phyloP scores from a whole-genome alignment of 192 early-diverging fungal species.

The Coemansia sp. region DNA sequence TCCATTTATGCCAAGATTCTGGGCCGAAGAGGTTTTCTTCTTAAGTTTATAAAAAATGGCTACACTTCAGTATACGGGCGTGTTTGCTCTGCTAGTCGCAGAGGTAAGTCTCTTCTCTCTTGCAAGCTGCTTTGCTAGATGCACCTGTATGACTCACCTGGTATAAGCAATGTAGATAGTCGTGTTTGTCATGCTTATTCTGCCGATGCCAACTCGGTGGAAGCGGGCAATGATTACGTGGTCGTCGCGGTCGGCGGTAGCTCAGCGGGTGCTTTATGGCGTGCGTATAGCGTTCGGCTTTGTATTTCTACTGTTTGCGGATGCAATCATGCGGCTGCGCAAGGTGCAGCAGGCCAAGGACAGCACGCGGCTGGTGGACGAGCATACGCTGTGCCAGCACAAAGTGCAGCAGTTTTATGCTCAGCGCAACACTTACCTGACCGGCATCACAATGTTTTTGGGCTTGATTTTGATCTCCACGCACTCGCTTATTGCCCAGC shows the following conservation, averaged over 20 bases:
- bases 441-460: constrained; percentile 57
- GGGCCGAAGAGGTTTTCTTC: background rate
- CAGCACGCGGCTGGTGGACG: constrained; percentile 36
- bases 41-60: constrained; percentile 22
- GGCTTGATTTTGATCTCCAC: constrained; percentile 52
- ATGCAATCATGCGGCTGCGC: constrained; percentile 49
- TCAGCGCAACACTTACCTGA: constrained; percentile 58
- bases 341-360: constrained; percentile 27
- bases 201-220: constrained; percentile 51
- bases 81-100: constrained; percentile 40
- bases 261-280: constrained; percentile 38
- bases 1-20: constrained; percentile 3
- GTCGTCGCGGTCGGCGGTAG: constrained; percentile 34
- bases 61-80: constrained; percentile 48
- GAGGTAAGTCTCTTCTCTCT: constrained; percentile 25
- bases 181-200: constrained; percentile 40
- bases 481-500: constrained; percentile 44
- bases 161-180: constrained; percentile 15
- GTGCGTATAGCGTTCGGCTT: constrained; percentile 50
- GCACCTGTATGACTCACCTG: background rate
- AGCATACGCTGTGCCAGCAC: constrained; percentile 50
- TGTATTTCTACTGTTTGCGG: constrained; percentile 45
- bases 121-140: too few relatives aligned
- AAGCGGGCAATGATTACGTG: constrained; percentile 43
- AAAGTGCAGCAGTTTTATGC: constrained; percentile 55